These are phyloP conservation scores for Stromatinia cepivora DNA, from an alignment of 2,329 filamentous ascomycete genomes.

Conservation along the genomic window DNA sequence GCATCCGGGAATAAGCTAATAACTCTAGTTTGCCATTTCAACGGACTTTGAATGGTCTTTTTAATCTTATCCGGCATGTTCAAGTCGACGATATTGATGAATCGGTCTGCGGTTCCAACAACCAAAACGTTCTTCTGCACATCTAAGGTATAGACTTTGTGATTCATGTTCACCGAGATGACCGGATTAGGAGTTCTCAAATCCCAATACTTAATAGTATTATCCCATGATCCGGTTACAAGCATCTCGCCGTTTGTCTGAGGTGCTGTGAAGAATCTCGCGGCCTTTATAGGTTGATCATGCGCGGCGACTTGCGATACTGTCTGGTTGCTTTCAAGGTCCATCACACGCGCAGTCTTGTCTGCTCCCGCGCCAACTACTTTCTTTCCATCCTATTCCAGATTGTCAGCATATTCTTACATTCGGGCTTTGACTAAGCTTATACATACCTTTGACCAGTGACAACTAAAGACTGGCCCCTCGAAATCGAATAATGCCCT, in stretches of 20 bases:
- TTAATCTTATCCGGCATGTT: slow-evolving; percentile 87
- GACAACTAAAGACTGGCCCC: slow-evolving; percentile 77
- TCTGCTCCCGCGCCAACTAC: slow-evolving; percentile 86
- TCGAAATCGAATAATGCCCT: slow-evolving; percentile 86
- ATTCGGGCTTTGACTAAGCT: slow-evolving; percentile 11
- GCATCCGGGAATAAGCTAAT: slow-evolving; percentile 94
- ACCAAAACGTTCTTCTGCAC: slow-evolving; percentile 86
- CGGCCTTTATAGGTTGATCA: slow-evolving; percentile 77
- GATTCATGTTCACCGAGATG: slow-evolving; percentile 66
- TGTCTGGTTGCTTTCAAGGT: slow-evolving; percentile 68
- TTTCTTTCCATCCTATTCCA: slow-evolving; percentile 78
- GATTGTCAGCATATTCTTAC: slow-evolving; percentile 22
- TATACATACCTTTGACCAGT: slow-evolving; percentile 80
- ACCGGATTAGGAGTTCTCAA: slow-evolving; percentile 65
- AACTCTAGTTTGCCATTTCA: slow-evolving; percentile 97
- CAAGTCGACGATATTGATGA: slow-evolving; percentile 93
- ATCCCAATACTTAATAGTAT: slow-evolving; percentile 89
- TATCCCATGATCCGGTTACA: slow-evolving; percentile 90
- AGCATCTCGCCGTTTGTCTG: slow-evolving; percentile 70
- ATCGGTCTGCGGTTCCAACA: slow-evolving; percentile 88
- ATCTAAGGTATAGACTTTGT: slow-evolving; percentile 89
- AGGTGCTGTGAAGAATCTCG: slow-evolving; percentile 72
- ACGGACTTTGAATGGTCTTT: slow-evolving; percentile 91
- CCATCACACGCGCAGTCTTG: slow-evolving; percentile 86
- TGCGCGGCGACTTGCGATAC: slow-evolving; percentile 75